Conservation (phyloP, 208 protist species). For the Crithidia fasciculata region DNA sequence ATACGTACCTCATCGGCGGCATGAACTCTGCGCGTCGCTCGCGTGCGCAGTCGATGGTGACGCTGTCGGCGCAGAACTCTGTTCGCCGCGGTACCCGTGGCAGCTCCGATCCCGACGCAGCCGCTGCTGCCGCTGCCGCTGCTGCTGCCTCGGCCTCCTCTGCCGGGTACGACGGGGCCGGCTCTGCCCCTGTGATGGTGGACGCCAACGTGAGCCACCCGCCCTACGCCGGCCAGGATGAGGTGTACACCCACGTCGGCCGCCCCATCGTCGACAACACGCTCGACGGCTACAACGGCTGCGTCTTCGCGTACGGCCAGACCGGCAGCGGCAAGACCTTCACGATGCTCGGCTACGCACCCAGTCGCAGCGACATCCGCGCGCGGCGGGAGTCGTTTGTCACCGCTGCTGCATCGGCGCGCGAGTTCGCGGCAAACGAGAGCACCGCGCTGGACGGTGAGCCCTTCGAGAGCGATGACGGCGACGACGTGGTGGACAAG, state of each 20-base stretch:
- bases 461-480: conserved; percentile 33
- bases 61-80: conserved; percentile 6
- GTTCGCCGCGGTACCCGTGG: conserved; percentile 19
- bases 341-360: conserved; percentile 90
- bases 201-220: conserved; percentile 60
- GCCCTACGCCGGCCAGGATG: conserved; percentile 71
- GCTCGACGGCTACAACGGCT: conserved; percentile 87
- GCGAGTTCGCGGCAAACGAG: background rate
- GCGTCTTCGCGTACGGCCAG: conserved; percentile 92
- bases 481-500: conserved; percentile 53
- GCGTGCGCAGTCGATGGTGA: conserved; percentile 35
- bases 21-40: conserved; percentile 51
- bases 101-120: background rate
- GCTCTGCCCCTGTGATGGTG: conserved; percentile 60
- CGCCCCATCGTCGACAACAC: conserved; percentile 77
- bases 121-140: background rate
- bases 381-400: conserved; percentile 9
- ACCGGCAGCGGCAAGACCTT: conserved; percentile 94
- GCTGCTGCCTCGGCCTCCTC: background rate
- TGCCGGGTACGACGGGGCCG: conserved; percentile 28
- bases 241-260: conserved; percentile 80
- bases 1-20: conserved; percentile 47
- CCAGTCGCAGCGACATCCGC: conserved; percentile 37
- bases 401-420: no score
- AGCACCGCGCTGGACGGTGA: conserved; percentile 3